Evolutionary conservation across 2,329 filamentous ascomycete species (phyloP).

Genomic region (Cytospora mali): DNA sequence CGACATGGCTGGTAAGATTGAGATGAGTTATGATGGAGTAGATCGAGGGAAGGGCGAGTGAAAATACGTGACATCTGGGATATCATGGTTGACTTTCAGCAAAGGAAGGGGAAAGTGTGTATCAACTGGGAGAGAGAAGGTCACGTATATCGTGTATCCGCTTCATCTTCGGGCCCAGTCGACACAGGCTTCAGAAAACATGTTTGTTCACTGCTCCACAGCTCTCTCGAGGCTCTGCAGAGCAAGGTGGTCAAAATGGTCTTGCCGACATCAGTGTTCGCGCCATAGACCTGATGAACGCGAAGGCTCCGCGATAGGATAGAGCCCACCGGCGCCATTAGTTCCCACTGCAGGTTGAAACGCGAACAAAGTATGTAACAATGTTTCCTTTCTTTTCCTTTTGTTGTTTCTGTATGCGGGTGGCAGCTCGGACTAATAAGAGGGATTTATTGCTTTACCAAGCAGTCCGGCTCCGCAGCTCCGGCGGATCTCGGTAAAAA

Average conservation of each 20-base stretch:
- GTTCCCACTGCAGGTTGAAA: constrained; percentile 35
- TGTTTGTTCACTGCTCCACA: constrained; percentile 50
- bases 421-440: not conserved
- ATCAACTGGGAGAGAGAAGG: not conserved
- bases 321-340: constrained; percentile 53
- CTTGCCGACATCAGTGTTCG: constrained; percentile 85
- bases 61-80: not conserved
- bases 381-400: not conserved
- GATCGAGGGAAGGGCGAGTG: not conserved
- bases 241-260: constrained; percentile 77
- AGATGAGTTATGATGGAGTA: not conserved
- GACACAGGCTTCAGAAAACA: constrained; percentile 82
- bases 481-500: too few species aligned
- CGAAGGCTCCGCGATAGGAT: constrained; percentile 70
- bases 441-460: not conserved
- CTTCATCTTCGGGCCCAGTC: constrained; percentile 70
- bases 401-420: not conserved
- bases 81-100: not conserved
- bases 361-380: not conserved
- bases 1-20: constrained; percentile 59
- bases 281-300: constrained; percentile 76
- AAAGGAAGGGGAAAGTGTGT: not conserved
- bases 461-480: too few species aligned
- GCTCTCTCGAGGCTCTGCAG: constrained; percentile 60
- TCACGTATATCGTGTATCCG: constrained; percentile 67